Conservation (phyloP, 2,329 filamentous ascomycete genomes). For the Arachnopeziza araneosa region DNA sequence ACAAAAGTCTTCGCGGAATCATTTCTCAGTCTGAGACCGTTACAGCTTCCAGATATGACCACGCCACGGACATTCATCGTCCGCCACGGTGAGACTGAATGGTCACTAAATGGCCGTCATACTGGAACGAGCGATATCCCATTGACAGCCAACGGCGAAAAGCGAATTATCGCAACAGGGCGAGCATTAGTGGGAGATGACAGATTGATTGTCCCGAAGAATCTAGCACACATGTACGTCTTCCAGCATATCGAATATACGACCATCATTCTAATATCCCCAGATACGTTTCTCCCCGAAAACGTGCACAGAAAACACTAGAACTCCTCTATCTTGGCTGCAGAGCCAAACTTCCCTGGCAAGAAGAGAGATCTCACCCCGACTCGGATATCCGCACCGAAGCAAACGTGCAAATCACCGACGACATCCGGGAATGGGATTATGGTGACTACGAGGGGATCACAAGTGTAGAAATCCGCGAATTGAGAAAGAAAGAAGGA, state of each 20-base stretch:
- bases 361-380: slow-evolving; percentile 37
- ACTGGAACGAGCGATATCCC: slow-evolving; percentile 84
- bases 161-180: slow-evolving; percentile 69
- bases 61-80: slow-evolving; percentile 74
- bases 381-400: slow-evolving; percentile 42
- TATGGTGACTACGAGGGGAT: slow-evolving; percentile 85
- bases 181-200: slow-evolving; percentile 79
- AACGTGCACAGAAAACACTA: slow-evolving; percentile 81
- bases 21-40: not conserved
- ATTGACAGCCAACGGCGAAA: slow-evolving; percentile 75
- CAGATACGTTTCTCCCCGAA: slow-evolving; percentile 80
- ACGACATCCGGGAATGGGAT: slow-evolving; percentile 67
- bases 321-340: slow-evolving; percentile 76
- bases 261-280: not conserved
- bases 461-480: slow-evolving; percentile 63
- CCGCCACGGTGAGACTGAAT: slow-evolving; percentile 92
- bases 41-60: slow-evolving; percentile 18
- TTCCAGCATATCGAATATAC: not conserved
- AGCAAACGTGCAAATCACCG: slow-evolving; percentile 60
- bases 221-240: slow-evolving; percentile 71
- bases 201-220: slow-evolving; percentile 74
- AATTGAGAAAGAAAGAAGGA: slow-evolving; percentile 51
- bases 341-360: slow-evolving; percentile 67
- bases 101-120: slow-evolving; percentile 81
- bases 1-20: not conserved